Percentiles rank a stretch among this genome's conserved stretches.
These are phyloP conservation scores for Hylodesmum podocarpum DNA, from an alignment of 306 rosid genomes.

Conservation along the genomic window DNA sequence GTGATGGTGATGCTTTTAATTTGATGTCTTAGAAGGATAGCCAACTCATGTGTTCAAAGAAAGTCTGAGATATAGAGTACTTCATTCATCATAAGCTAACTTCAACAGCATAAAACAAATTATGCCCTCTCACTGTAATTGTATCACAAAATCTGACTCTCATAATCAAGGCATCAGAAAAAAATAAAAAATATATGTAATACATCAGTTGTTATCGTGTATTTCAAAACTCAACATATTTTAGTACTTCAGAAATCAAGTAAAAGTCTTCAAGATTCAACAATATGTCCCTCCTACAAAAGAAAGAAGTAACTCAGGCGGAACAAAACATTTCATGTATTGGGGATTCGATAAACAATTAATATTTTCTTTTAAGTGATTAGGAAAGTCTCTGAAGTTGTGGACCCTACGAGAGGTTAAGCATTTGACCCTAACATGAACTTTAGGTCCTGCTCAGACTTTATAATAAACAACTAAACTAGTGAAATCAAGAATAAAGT, in stretches of 20 bases:
- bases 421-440: conserved; percentile 11
- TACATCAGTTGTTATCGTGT: not conserved
- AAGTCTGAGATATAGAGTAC: not conserved
- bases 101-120: conserved; percentile 14
- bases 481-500: not conserved
- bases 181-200: not conserved
- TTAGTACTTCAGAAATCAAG: not conserved
- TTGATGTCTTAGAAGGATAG: not conserved
- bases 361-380: not conserved
- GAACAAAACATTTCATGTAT: not conserved
- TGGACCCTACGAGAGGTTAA: not conserved
- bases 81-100: not conserved
- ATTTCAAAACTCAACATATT: not conserved
- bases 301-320: not conserved
- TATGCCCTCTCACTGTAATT: not conserved
- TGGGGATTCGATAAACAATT: not conserved
- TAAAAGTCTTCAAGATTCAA: conserved; percentile 1
- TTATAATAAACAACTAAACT: not conserved
- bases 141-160: not conserved
- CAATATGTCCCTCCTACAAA: not conserved
- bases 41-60: not conserved
- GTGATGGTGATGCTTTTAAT: not conserved
- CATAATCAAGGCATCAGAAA: not conserved
- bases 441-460: not conserved
- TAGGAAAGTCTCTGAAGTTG: not conserved